Percentiles rank a stretch among this genome's conserved stretches.
phyloP scores from a whole-genome alignment of 2,329 filamentous ascomycete species.

The Aureobasidium sp. region DNA sequence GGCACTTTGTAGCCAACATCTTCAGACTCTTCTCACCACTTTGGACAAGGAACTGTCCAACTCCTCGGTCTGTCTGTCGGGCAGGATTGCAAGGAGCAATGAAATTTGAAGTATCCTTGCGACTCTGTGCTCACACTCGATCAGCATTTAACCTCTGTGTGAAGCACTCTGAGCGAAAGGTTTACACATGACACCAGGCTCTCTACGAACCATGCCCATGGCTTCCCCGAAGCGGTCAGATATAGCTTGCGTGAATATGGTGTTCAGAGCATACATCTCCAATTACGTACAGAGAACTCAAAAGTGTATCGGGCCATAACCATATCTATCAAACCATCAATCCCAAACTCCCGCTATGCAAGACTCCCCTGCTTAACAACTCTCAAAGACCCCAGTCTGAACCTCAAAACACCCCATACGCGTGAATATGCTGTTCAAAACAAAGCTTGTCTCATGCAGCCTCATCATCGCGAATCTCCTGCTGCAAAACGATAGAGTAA shows the following conservation, averaged over 20 bases:
- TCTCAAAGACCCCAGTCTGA: not conserved
- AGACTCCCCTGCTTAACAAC: not conserved
- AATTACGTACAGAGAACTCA: not conserved
- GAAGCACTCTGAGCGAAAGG: not conserved
- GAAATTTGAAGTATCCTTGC: not conserved
- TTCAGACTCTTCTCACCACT: not conserved
- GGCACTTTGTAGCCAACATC: not conserved
- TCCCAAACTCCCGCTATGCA: constrained; percentile 4
- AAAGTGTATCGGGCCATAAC: not conserved
- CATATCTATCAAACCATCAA: not conserved
- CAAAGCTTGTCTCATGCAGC: not conserved
- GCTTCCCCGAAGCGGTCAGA: not conserved
- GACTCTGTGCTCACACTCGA: not conserved
- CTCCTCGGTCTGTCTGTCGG: not conserved
- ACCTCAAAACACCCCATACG: not conserved
- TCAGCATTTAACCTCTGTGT: not conserved
- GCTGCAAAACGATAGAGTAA: constrained; percentile 96
- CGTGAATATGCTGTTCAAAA: not conserved
- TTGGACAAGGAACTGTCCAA: not conserved
- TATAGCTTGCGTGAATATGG: not conserved
- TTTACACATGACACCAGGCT: no score
- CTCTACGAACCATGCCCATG: not conserved
- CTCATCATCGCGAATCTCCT: constrained; percentile 76
- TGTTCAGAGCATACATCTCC: not conserved
- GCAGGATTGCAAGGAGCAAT: not conserved